These are phyloP conservation scores for Eucalyptus melliodora DNA, from an alignment of 345 rosid species.

Conservation along the genomic window DNA sequence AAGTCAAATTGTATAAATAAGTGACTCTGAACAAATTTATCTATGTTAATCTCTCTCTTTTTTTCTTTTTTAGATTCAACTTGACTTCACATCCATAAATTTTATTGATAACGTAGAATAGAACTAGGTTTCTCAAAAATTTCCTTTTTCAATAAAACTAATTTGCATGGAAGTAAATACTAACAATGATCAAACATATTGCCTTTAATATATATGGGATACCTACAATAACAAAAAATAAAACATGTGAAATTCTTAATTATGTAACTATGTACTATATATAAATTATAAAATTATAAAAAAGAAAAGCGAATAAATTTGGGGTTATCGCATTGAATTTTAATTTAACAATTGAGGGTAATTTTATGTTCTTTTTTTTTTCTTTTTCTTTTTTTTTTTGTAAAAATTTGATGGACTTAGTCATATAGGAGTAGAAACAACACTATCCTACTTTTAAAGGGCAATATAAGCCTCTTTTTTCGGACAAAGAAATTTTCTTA, in stretches of 20 bases:
- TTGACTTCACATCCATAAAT: neutral
- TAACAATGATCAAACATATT: neutral
- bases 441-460: neutral
- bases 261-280: neutral
- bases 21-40: neutral
- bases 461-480: neutral
- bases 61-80: neutral
- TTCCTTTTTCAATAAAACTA: neutral
- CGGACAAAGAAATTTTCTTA: neutral
- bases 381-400: rapidly evolving
- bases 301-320: neutral
- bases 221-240: neutral
- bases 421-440: neutral
- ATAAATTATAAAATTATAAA: neutral
- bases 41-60: neutral
- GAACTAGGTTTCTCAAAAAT: neutral
- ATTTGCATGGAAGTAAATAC: neutral
- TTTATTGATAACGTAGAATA: neutral
- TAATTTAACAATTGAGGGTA: neutral
- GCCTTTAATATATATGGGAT: neutral
- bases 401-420: neutral
- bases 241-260: neutral
- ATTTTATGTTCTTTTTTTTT: neutral
- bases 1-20: neutral
- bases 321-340: neutral